Conservation (phyloP, 371 early-diverging fungal species). For the Zancudomyces culisetae region DNA sequence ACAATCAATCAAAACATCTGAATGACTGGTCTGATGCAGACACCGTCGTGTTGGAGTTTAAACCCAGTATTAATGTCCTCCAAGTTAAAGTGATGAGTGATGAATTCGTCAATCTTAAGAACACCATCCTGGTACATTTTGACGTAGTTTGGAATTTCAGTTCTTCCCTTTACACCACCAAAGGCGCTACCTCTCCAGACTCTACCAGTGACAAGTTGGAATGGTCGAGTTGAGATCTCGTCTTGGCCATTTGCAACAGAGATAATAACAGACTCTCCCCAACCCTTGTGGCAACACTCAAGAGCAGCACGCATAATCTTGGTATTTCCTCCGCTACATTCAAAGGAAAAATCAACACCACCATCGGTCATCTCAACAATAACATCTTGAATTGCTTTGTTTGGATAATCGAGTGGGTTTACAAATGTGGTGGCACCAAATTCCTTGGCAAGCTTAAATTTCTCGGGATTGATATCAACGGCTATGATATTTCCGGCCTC, state of each 20-base stretch:
- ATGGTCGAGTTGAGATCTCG: slow-evolving; percentile 82
- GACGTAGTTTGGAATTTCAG: slow-evolving; percentile 75
- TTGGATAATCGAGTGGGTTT: slow-evolving; percentile 64
- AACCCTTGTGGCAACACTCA: slow-evolving; percentile 85
- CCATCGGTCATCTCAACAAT: slow-evolving; percentile 82
- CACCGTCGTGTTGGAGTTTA: slow-evolving; percentile 64
- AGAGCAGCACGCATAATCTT: slow-evolving; percentile 86
- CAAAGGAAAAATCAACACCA: slow-evolving; percentile 90
- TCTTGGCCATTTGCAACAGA: slow-evolving; percentile 86
- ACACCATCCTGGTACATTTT: slow-evolving; percentile 59
- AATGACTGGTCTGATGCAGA: slow-evolving; percentile 29
- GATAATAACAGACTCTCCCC: slow-evolving; percentile 73
- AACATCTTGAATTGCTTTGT: slow-evolving; percentile 58
- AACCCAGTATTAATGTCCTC: slow-evolving; percentile 82
- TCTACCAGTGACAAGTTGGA: slow-evolving; percentile 85
- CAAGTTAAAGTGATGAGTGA: slow-evolving; percentile 63
- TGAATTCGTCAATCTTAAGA: slow-evolving; percentile 78
- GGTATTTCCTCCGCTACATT: slow-evolving; percentile 76
- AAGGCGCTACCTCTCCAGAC: slow-evolving; percentile 93
- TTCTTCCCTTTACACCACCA: slow-evolving; percentile 88
- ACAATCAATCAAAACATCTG: slow-evolving; percentile 8
- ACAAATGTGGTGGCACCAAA: slow-evolving; percentile 85
- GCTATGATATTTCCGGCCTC: slow-evolving; percentile 74
- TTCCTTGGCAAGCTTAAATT: slow-evolving; percentile 45
- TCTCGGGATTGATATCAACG: slow-evolving; percentile 71